Evolutionary conservation across 768 basidiomycete genomes (phyloP), one percentile per base, ranked within the genome.

Genomic region (Ephemerocybe angulata): DNA sequence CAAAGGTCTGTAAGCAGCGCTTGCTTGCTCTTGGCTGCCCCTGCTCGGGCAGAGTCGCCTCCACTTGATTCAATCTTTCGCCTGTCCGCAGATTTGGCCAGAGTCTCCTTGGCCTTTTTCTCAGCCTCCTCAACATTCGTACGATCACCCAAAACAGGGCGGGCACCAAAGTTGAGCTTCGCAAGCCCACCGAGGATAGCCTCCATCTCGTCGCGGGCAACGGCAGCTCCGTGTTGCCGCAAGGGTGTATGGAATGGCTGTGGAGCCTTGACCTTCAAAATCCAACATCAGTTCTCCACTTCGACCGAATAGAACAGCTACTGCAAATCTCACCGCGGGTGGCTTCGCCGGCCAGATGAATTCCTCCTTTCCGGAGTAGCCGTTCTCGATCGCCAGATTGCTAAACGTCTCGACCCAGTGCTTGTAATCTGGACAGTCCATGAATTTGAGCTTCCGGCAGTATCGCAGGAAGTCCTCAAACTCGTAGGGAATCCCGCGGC

Each of bases 381-480:
- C 89, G 38, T 76, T 69, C 15, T 85, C 79, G 15, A 72, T 62
- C 1, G 83, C 84, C n/a, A 90, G 77, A 41, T 77, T 76, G 43
- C 76, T 68, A 65, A 91, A 90, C 58, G 80, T 79, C n/a, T 79
- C 71, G 24, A 77, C 74, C 88, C 88, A 91, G 10, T 65, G 65
- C 1, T 66, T 73, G 56, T 91, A 91, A 63, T 90, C 82, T 8
- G 88, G 88, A 38, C 73, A 70, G 47, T 87, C 85, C n/a, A 75
- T 71, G 63, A 89, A 91, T 43, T 78, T 77, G 66, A 90, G 72
- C 66, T 80, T 76, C 46, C 89, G 75, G 61, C 85, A 87, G 65
- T 88, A 90, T 50, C 81, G 71, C 51, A 91, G 70, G 58, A 90
- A 88, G 48, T 88, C 87, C 67, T 90, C 88, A 55, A 90, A 90